A percentile compares a stretch with the other conserved stretches of the same genome.
Conservation (phyloP, 1,139 yeast genomes). For the Protomyces gravidus region DNA sequence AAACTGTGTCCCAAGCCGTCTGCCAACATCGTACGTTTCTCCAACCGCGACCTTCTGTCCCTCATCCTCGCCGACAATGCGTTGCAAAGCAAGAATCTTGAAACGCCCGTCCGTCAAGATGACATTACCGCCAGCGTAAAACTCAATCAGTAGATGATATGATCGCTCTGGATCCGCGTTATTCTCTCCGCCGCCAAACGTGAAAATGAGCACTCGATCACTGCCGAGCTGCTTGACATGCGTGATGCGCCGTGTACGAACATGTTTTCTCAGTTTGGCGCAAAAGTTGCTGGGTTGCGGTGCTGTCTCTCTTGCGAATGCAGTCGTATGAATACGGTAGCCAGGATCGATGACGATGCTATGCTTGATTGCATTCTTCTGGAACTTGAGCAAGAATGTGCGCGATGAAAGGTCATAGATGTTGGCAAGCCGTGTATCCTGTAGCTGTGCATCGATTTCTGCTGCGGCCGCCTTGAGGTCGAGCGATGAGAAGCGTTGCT, state of each 20-base stretch:
- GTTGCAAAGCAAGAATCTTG: conserved; percentile 67
- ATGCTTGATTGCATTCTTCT: conserved; percentile 75
- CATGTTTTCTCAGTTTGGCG: conserved; percentile 70
- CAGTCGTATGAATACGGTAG: conserved; percentile 70
- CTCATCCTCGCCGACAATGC: conserved; percentile 65
- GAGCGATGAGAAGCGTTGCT: conserved; percentile 83
- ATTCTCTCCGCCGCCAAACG: conserved; percentile 65
- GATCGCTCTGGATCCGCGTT: conserved; percentile 29
- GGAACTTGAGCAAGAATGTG: conserved; percentile 74
- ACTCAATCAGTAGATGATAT: conserved; percentile 75
- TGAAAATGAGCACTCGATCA: conserved; percentile 74
- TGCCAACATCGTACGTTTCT: conserved; percentile 55
- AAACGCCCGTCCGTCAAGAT: conserved; percentile 64
- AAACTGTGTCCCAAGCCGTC: conserved; percentile 30
- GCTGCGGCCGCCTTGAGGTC: conserved; percentile 68
- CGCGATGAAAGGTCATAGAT: conserved; percentile 73
- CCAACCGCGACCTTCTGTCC: conserved; percentile 68
- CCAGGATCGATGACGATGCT: conserved; percentile 81
- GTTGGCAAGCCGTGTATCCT: conserved; percentile 58
- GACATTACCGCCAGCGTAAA: conserved; percentile 92
- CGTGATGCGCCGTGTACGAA: conserved; percentile 73
- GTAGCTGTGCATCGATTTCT: conserved; percentile 52
- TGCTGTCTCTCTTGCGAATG: conserved; percentile 73
- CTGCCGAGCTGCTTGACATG: conserved; percentile 66
- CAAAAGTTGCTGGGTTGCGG: conserved; percentile 82